phyloP scores from a whole-genome alignment of 345 rosid species.

The Eutrema heterophyllum region DNA sequence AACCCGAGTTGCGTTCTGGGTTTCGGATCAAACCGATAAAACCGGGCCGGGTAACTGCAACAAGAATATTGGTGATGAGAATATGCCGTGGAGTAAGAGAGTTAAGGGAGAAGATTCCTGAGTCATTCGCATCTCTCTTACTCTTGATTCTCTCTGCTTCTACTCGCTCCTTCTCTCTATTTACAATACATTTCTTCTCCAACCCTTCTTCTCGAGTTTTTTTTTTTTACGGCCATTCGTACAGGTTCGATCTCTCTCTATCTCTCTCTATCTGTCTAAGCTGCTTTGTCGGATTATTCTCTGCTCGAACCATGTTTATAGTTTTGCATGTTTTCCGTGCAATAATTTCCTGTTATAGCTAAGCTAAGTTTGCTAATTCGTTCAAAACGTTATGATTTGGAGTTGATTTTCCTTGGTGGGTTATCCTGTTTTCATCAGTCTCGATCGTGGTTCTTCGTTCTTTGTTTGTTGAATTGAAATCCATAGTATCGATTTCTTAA shows the following conservation, averaged over 20 bases:
- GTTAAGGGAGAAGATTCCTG: constrained; percentile 28
- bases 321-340: neutral
- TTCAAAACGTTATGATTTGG: neutral
- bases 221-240: constrained; percentile 2
- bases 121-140: constrained; percentile 33
- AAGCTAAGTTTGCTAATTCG: neutral
- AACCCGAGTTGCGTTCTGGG: neutral
- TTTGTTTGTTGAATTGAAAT: neutral
- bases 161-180: neutral
- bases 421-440: neutral
- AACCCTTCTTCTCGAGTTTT: neutral
- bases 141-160: constrained; percentile 26
- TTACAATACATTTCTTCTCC: constrained; percentile 10
- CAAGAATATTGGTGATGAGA: constrained; percentile 2
- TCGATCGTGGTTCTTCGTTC: neutral
- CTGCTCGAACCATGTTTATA: neutral
- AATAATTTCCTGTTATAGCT: neutral
- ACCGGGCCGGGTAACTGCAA: neutral
- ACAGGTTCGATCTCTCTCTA: constrained; percentile 21
- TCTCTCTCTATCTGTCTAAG: neutral
- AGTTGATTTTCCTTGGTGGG: neutral
- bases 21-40: neutral
- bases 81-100: constrained; percentile 25
- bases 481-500: neutral
- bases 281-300: neutral